Evolutionary conservation across 129 eudicot genomes (phyloP).

Genomic region (Flaveria robusta): DNA sequence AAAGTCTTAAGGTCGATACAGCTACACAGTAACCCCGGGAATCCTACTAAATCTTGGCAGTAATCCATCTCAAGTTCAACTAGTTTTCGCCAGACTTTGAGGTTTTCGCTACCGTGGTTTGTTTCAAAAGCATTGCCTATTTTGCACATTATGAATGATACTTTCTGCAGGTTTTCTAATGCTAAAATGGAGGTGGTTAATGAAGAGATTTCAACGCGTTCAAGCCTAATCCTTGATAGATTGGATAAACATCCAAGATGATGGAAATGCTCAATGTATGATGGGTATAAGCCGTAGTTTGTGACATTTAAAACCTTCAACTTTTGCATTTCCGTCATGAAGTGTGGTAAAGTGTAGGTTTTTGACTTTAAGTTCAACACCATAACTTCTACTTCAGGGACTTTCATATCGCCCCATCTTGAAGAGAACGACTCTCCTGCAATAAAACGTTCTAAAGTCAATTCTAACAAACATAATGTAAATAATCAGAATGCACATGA

Average conservation of each 20-base stretch:
- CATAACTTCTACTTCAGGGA: slow-evolving; percentile 44
- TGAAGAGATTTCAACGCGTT: slow-evolving; percentile 39
- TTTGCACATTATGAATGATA: slow-evolving; percentile 47
- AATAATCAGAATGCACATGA: not conserved
- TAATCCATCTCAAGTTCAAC: slow-evolving; percentile 45
- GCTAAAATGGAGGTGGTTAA: slow-evolving; percentile 19
- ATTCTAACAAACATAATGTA: not conserved
- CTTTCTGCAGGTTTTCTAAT: slow-evolving; percentile 39
- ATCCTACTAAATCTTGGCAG: slow-evolving; percentile 34
- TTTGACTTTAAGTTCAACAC: slow-evolving; percentile 44
- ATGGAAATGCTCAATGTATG: slow-evolving; percentile 26
- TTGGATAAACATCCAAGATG: slow-evolving; percentile 29
- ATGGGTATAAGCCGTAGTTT: slow-evolving; percentile 44
- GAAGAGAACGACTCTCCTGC: slow-evolving; percentile 49
- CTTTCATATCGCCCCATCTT: slow-evolving; percentile 40
- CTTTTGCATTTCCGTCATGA: slow-evolving; percentile 36
- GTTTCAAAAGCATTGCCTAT: slow-evolving; percentile 33
- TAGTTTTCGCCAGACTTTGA: slow-evolving; percentile 35
- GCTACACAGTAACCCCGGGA: slow-evolving; percentile 32
- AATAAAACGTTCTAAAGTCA: not conserved
- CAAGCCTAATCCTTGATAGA: slow-evolving; percentile 46
- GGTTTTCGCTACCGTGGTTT: not conserved
- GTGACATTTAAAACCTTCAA: slow-evolving; percentile 46
- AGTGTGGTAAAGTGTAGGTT: slow-evolving; percentile 45
- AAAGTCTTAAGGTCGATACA: slow-evolving; percentile 36